These are phyloP conservation scores for Dothidotthia symphoricarpi DNA, from an alignment of 2,329 filamentous ascomycete species.

Conservation along the genomic window DNA sequence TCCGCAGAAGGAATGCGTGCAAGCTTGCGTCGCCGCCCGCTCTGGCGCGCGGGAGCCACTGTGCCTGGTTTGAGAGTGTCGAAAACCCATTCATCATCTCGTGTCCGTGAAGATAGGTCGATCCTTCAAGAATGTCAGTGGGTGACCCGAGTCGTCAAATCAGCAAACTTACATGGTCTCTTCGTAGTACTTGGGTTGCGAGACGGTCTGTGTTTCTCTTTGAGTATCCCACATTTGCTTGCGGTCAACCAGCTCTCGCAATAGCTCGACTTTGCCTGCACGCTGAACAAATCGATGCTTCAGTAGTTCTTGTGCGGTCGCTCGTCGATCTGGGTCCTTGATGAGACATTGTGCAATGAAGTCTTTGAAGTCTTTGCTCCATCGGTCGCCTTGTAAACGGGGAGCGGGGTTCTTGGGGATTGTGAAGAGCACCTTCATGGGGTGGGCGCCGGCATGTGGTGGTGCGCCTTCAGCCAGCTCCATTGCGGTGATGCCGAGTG, in stretches of 20 bases:
- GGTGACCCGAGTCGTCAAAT: not conserved
- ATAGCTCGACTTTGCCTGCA: slow-evolving; percentile 81
- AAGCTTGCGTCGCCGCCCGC: slow-evolving; percentile 50
- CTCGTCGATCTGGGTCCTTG: slow-evolving; percentile 83
- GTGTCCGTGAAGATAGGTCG: slow-evolving; percentile 63
- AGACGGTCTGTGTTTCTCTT: slow-evolving; percentile 54
- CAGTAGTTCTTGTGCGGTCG: slow-evolving; percentile 81
- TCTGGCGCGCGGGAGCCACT: slow-evolving; percentile 52
- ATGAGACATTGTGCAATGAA: slow-evolving; percentile 88
- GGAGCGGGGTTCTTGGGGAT: slow-evolving; percentile 91
- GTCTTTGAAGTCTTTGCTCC: slow-evolving; percentile 89
- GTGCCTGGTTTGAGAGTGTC: slow-evolving; percentile 80
- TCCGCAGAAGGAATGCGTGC: slow-evolving; percentile 47
- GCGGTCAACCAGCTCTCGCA: slow-evolving; percentile 83
- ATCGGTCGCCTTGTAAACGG: slow-evolving; percentile 73
- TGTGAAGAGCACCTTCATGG: slow-evolving; percentile 96
- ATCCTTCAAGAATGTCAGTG: slow-evolving; percentile 47
- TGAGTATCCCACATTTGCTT: slow-evolving; percentile 79
- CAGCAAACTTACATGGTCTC: slow-evolving; percentile 67
- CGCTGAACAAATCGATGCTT: slow-evolving; percentile 84
- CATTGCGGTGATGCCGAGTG: slow-evolving; percentile 87
- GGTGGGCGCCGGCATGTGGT: slow-evolving; percentile 91
- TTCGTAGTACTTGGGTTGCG: slow-evolving; percentile 83
- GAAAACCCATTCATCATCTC: slow-evolving; percentile 90
- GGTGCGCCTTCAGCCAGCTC: slow-evolving; percentile 90